phyloP scores from a whole-genome alignment of 768 basidiomycete species.

The Heimioporus sp. region DNA sequence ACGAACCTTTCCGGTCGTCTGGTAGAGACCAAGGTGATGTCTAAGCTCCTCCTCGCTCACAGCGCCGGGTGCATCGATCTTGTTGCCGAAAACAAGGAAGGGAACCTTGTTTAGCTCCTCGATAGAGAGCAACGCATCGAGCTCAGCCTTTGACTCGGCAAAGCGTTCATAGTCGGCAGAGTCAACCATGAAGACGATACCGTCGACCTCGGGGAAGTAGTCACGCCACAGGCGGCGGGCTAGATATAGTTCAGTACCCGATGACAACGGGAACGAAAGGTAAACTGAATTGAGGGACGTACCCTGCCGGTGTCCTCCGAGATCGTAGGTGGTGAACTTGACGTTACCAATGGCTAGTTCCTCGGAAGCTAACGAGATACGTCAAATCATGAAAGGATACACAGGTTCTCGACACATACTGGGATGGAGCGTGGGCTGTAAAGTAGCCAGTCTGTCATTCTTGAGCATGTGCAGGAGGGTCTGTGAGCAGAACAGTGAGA shows the following conservation, averaged over 20 bases:
- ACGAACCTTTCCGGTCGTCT: conserved; percentile 97
- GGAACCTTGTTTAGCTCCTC: conserved; percentile 95
- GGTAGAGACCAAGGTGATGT: conserved; percentile 92
- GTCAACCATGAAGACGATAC: conserved; percentile 98
- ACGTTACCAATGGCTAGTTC: conserved; percentile 98
- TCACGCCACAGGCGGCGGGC: conserved; percentile 99
- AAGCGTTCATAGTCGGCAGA: conserved; percentile 97
- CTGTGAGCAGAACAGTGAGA: conserved; percentile 38
- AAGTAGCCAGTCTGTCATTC: conserved; percentile 95
- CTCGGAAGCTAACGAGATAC: conserved; percentile 74
- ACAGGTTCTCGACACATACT: conserved; percentile 52
- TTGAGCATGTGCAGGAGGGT: conserved; percentile 98
- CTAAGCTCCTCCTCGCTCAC: conserved; percentile 97
- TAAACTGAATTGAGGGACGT: conserved; percentile 12
- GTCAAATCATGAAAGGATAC: conserved; percentile 1
- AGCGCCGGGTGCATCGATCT: conserved; percentile 98
- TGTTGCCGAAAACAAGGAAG: conserved; percentile 98
- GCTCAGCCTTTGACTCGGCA: conserved; percentile 93
- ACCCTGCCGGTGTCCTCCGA: conserved; percentile 98
- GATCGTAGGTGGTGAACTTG: conserved; percentile 98
- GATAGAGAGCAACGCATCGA: conserved; percentile 93
- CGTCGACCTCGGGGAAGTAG: conserved; percentile 99
- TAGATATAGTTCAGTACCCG: conserved; percentile 18
- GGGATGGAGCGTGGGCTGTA: conserved; percentile 98
- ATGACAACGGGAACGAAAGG: neutral